Evolutionary conservation across 495 filamentous ascomycete species (phyloP).

Genomic region (Penicillium nucicola): DNA sequence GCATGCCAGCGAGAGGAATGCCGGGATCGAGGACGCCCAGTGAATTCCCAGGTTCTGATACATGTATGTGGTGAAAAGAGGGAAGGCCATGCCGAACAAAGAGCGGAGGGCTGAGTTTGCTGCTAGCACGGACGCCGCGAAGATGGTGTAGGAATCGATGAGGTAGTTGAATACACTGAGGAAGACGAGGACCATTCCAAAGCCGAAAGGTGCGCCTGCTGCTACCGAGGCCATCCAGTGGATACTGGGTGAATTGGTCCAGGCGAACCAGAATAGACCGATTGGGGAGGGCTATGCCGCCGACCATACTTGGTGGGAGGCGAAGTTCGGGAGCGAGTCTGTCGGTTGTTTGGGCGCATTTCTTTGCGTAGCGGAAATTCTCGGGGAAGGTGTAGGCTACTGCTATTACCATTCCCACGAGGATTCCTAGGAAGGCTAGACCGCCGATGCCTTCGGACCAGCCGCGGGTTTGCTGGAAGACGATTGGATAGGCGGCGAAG

Average conservation of each 20-base stretch:
- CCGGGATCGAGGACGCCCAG: slow-evolving; percentile 73
- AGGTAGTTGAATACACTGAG: slow-evolving; percentile 69
- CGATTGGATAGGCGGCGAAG: slow-evolving; percentile 73
- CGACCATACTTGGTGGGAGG: slow-evolving; percentile 26
- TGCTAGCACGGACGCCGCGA: slow-evolving; percentile 70
- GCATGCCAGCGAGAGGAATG: slow-evolving; percentile 66
- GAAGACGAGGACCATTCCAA: slow-evolving; percentile 69
- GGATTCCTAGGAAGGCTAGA: slow-evolving; percentile 72
- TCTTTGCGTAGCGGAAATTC: slow-evolving; percentile 38
- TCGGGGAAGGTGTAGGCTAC: slow-evolving; percentile 40
- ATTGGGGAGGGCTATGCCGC: slow-evolving; percentile 36
- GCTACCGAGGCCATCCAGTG: slow-evolving; percentile 64
- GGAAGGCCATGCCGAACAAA: slow-evolving; percentile 69
- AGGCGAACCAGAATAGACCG: slow-evolving; percentile 60
- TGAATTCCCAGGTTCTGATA: slow-evolving; percentile 69
- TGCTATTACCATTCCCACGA: slow-evolving; percentile 69
- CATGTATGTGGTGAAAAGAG: slow-evolving; percentile 74
- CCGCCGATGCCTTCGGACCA: slow-evolving; percentile 68
- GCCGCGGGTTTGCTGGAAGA: slow-evolving; percentile 67
- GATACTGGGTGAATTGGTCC: slow-evolving; percentile 61
- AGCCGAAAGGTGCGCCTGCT: slow-evolving; percentile 62
- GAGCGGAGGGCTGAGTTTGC: slow-evolving; percentile 66
- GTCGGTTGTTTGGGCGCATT: slow-evolving; percentile 24
- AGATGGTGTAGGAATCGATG: slow-evolving; percentile 72
- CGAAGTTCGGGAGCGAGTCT: slow-evolving; percentile 40